Conservation (phyloP, 129 eudicot species). For the Saposhnikovia divaricata region DNA sequence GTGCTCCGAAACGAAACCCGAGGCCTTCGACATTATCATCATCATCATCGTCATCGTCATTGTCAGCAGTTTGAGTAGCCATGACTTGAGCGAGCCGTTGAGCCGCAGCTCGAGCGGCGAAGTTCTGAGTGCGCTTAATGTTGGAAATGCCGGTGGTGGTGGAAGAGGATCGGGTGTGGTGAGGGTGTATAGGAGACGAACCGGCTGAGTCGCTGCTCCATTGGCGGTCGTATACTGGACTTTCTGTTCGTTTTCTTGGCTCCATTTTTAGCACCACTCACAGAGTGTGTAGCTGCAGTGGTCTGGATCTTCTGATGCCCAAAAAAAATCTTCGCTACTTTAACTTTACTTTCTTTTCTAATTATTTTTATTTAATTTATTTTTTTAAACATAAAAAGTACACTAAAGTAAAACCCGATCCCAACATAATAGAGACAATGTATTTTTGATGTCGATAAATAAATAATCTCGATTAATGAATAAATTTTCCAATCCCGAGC, state of each 20-base stretch:
- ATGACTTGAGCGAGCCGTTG: constrained; percentile 96
- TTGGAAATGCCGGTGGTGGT: constrained; percentile 54
- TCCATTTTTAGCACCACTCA: constrained; percentile 16
- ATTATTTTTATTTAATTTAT: too few relatives aligned
- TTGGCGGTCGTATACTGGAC: constrained; percentile 47
- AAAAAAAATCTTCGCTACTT: too few relatives aligned
- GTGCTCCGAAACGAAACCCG: constrained; percentile 52
- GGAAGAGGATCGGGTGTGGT: constrained; percentile 62
- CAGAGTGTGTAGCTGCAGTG: background rate
- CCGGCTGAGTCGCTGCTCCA: constrained; percentile 72
- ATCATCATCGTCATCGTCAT: constrained; percentile 53
- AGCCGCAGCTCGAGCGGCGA: constrained; percentile 96
- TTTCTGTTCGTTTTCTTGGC: constrained; percentile 25
- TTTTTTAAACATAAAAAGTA: too few relatives aligned
- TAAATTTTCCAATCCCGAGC: too few relatives aligned
- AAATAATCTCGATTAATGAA: too few relatives aligned
- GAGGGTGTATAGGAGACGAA: constrained; percentile 42
- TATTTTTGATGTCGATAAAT: too few relatives aligned
- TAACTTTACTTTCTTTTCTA: too few relatives aligned
- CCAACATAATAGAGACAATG: too few relatives aligned
- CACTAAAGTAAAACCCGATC: too few relatives aligned
- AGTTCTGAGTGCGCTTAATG: constrained; percentile 83
- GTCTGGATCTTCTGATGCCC: too few relatives aligned
- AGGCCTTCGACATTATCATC: constrained; percentile 46
- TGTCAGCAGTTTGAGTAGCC: constrained; percentile 70